These are phyloP conservation scores for Dalbergia oliveri DNA, from an alignment of 306 rosid genomes.

Conservation along the genomic window DNA sequence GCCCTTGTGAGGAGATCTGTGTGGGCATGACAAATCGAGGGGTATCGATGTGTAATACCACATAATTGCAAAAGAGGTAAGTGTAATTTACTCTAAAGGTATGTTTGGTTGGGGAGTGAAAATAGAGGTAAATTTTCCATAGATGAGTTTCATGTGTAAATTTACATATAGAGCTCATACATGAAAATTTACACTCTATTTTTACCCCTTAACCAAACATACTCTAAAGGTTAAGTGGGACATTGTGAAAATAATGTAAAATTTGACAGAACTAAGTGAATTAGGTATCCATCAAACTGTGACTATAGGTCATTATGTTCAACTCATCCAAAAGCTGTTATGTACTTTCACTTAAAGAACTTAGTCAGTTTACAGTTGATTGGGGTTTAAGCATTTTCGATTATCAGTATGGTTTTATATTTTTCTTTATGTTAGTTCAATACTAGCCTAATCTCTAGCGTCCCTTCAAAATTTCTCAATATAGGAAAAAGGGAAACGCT, in stretches of 20 bases:
- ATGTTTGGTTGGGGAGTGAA: too few species aligned
- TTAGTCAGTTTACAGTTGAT: not conserved
- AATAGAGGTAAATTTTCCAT: too few species aligned
- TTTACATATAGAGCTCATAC: too few species aligned
- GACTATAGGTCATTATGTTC: not conserved
- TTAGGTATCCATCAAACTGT: not conserved
- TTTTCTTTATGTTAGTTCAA: constrained; percentile 3
- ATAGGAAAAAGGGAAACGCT: constrained; percentile 9
- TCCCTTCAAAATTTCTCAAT: constrained; percentile 15
- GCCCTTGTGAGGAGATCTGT: too few species aligned
- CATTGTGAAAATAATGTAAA: not conserved
- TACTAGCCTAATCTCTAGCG: not conserved
- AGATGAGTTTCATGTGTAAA: too few species aligned
- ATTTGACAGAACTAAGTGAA: not conserved
- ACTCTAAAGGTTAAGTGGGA: not conserved
- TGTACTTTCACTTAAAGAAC: not conserved
- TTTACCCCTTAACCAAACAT: too few species aligned
- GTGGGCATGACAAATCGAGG: too few species aligned
- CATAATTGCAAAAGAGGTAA: too few species aligned
- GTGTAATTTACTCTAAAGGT: not conserved
- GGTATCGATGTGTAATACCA: too few species aligned
- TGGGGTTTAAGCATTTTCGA: not conserved
- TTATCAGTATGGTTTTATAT: constrained; percentile 1
- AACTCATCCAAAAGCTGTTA: not conserved
- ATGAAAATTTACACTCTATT: too few species aligned